These are phyloP conservation scores for Beauveria asiatica DNA, from an alignment of 2,329 filamentous ascomycete species.

Conservation along the genomic window DNA sequence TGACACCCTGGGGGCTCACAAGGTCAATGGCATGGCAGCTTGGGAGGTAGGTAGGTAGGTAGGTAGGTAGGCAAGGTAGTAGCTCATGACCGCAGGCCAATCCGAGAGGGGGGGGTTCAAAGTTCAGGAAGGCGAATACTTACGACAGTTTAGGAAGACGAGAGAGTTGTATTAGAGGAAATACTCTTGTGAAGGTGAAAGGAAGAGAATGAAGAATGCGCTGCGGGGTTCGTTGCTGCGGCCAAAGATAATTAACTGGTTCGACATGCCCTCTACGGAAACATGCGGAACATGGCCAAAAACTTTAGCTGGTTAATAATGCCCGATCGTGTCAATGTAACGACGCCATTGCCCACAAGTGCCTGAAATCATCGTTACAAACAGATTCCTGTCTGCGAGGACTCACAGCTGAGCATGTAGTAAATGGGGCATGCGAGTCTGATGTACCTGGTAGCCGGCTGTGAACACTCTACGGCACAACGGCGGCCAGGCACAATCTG, in stretches of 20 bases:
- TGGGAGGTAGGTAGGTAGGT: not conserved
- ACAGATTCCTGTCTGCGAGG: not conserved
- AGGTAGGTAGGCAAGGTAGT: not conserved
- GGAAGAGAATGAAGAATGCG: not conserved
- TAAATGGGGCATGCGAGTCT: too few species aligned
- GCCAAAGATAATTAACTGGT: not conserved
- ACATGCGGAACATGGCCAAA: slow-evolving; percentile 8
- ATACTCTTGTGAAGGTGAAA: not conserved
- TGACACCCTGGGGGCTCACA: not conserved
- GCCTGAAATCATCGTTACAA: not conserved
- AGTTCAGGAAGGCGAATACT: not conserved
- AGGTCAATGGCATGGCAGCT: not conserved
- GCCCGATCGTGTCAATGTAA: not conserved
- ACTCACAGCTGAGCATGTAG: not conserved
- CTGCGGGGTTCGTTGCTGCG: not conserved
- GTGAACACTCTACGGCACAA: not conserved
- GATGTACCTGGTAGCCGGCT: not conserved
- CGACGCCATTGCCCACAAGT: not conserved
- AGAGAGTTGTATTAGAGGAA: not conserved
- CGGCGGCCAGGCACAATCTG: not conserved
- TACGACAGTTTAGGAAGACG: not conserved
- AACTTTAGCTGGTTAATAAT: slow-evolving; percentile 3
- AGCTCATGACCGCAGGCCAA: not conserved
- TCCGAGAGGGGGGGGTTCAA: not conserved
- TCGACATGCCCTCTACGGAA: slow-evolving; percentile 7